Percentiles rank a stretch among this genome's conserved stretches.
These are phyloP conservation scores for Colletotrichum ledebouriae DNA, from an alignment of 2,329 filamentous ascomycete species.

Conservation along the genomic window DNA sequence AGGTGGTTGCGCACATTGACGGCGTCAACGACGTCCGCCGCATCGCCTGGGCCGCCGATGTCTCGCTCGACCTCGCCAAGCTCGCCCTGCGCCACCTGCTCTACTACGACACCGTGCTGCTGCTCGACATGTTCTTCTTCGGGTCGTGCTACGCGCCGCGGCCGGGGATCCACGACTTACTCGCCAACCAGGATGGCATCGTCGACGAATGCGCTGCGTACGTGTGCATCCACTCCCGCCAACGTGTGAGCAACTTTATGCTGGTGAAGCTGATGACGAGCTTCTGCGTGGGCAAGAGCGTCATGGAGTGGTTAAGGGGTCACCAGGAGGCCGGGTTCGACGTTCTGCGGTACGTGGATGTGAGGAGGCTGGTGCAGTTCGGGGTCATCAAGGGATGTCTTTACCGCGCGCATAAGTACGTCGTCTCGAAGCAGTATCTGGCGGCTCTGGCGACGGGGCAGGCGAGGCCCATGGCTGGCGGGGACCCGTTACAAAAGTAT, in stretches of 20 bases:
- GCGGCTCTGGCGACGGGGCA: slow-evolving; percentile 68
- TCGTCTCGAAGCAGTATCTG: slow-evolving; percentile 76
- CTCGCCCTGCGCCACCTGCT: slow-evolving; percentile 90
- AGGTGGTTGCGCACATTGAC: slow-evolving; percentile 88
- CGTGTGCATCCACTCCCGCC: slow-evolving; percentile 69
- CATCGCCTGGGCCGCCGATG: slow-evolving; percentile 87
- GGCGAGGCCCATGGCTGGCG: slow-evolving; percentile 55
- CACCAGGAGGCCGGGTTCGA: slow-evolving; percentile 76
- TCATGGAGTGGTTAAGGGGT: slow-evolving; percentile 87
- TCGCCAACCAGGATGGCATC: slow-evolving; percentile 78
- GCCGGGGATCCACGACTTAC: slow-evolving; percentile 82
- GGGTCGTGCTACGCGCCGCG: slow-evolving; percentile 89
- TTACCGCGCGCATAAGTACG: slow-evolving; percentile 93
- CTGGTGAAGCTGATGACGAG: slow-evolving; percentile 87
- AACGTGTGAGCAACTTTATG: slow-evolving; percentile 68
- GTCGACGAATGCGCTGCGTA: slow-evolving; percentile 92
- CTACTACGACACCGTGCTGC: slow-evolving; percentile 90
- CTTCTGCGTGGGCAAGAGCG: slow-evolving; percentile 85
- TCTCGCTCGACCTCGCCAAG: slow-evolving; percentile 87
- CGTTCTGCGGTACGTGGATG: slow-evolving; percentile 82
- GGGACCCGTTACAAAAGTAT: slow-evolving; percentile 73
- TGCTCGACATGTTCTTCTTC: slow-evolving; percentile 97
- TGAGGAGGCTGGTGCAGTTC: slow-evolving; percentile 93
- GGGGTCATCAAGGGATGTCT: slow-evolving; percentile 95
- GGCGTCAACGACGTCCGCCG: slow-evolving; percentile 90